phyloP scores from a whole-genome alignment of 1,284 basidiomycete species.

The Cutaneotrichosporon sp. region DNA sequence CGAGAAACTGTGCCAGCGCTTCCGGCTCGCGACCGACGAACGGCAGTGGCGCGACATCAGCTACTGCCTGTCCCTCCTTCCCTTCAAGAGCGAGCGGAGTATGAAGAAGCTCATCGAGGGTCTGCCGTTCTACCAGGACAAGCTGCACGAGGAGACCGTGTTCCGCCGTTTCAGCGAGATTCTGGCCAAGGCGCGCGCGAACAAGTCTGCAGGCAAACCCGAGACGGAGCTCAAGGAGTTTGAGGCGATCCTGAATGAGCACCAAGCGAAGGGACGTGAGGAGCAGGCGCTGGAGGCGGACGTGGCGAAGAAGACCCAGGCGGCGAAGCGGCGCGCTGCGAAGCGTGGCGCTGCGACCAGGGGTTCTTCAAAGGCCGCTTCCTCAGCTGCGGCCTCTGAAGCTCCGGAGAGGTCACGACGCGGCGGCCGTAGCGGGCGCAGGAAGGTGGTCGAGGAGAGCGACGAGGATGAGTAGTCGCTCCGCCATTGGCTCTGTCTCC shows the following conservation, averaged over 20 bases:
- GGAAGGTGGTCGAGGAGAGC: slow-evolving; percentile 18
- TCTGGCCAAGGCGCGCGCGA: slow-evolving; percentile 70
- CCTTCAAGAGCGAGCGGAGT: slow-evolving; percentile 93
- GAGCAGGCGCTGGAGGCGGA: slow-evolving; percentile 82
- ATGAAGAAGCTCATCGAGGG: slow-evolving; percentile 96
- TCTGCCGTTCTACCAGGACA: slow-evolving; percentile 86
- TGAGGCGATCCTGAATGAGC: slow-evolving; percentile 77
- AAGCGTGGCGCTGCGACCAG: slow-evolving; percentile 24
- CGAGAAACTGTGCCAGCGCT: slow-evolving; percentile 90
- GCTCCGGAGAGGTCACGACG: neutral
- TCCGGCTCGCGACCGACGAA: slow-evolving; percentile 79
- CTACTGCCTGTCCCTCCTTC: slow-evolving; percentile 87
- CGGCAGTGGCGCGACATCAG: slow-evolving; percentile 98
- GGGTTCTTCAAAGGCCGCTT: neutral
- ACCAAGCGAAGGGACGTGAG: slow-evolving; percentile 78
- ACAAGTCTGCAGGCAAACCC: slow-evolving; percentile 83
- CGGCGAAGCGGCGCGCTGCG: slow-evolving; percentile 61
- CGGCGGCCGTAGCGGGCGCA: slow-evolving; percentile 4
- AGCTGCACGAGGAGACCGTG: slow-evolving; percentile 81
- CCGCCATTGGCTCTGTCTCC: neutral
- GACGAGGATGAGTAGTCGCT: slow-evolving; percentile 20
- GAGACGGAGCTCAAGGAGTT: slow-evolving; percentile 87
- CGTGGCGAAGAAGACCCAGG: slow-evolving; percentile 72
- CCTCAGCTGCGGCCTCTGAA: no score
- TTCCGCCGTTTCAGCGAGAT: slow-evolving; percentile 85